Evolutionary conservation across 2,329 filamentous ascomycete species (phyloP).

Genomic region (Daldinia eschscholtzii): DNA sequence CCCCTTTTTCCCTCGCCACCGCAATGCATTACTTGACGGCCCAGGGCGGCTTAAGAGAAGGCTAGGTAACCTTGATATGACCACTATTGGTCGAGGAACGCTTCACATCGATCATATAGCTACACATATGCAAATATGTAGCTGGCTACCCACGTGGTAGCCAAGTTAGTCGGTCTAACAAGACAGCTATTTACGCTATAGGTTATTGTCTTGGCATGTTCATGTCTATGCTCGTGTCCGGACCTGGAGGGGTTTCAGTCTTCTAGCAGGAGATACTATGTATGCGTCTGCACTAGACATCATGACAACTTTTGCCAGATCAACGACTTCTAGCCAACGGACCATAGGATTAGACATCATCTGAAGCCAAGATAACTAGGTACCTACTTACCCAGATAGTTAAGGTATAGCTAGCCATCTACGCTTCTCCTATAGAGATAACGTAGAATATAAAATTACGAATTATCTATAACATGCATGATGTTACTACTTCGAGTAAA

Average conservation of each 20-base stretch:
- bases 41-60: not conserved
- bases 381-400: not conserved
- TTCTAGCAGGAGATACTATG: not conserved
- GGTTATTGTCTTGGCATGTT: not conserved
- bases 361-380: not conserved
- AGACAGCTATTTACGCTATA: not conserved
- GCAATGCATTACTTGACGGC: conserved; percentile 1
- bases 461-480: not conserved
- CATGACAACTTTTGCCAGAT: not conserved
- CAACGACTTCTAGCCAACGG: too few relatives aligned
- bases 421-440: not conserved
- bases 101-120: conserved; percentile 14
- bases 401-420: not conserved
- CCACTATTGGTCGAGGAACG: conserved; percentile 2
- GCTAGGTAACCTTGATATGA: conserved; percentile 3
- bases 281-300: not conserved
- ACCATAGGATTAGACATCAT: not conserved
- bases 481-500: not conserved
- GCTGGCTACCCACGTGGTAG: conserved; percentile 15
- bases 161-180: conserved; percentile 1
- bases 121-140: not conserved
- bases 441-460: not conserved
- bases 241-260: not conserved
- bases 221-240: not conserved
- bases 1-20: conserved; percentile 1